Evolutionary conservation across 2,329 filamentous ascomycete species (phyloP).

Genomic region (Neofusicoccum cordaticola): DNA sequence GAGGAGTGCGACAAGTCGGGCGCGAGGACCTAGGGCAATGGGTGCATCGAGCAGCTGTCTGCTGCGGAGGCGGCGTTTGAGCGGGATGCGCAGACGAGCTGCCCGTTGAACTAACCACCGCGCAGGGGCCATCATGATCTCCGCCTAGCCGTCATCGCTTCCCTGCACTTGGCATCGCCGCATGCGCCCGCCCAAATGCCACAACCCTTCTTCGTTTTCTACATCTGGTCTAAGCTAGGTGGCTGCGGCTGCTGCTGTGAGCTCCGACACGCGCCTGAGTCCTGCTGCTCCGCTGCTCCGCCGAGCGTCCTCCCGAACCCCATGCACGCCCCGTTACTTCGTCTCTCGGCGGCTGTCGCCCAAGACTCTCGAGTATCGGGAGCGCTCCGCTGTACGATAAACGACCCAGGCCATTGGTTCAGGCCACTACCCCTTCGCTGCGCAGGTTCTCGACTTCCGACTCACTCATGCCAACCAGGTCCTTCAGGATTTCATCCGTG

Average conservation of each 20-base stretch:
- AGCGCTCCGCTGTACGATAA: neutral
- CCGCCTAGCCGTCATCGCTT: slow-evolving; percentile 10
- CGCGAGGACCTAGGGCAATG: neutral
- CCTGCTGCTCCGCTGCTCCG: no score
- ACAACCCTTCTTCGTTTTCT: neutral
- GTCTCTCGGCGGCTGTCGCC: neutral
- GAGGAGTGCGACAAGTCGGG: neutral
- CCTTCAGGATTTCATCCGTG: slow-evolving; percentile 35
- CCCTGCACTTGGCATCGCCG: neutral
- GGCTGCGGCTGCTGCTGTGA: neutral
- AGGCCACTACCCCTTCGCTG: slow-evolving; percentile 35
- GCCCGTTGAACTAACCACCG: slow-evolving; percentile 5
- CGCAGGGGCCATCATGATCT: slow-evolving; percentile 5
- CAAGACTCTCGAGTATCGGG: neutral
- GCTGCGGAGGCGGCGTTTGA: slow-evolving; percentile 2
- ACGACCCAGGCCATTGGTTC: neutral
- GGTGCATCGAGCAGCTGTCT: slow-evolving; percentile 8
- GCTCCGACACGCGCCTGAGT: neutral
- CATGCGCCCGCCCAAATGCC: neutral
- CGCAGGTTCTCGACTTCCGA: slow-evolving; percentile 32
- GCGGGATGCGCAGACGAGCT: slow-evolving; percentile 9
- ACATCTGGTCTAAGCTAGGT: neutral
- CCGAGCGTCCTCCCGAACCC: no score
- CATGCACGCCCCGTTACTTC: neutral
- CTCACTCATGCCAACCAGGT: slow-evolving; percentile 31